Conservation (phyloP, 768 basidiomycete species). For the Pulveroboletus sp. region DNA sequence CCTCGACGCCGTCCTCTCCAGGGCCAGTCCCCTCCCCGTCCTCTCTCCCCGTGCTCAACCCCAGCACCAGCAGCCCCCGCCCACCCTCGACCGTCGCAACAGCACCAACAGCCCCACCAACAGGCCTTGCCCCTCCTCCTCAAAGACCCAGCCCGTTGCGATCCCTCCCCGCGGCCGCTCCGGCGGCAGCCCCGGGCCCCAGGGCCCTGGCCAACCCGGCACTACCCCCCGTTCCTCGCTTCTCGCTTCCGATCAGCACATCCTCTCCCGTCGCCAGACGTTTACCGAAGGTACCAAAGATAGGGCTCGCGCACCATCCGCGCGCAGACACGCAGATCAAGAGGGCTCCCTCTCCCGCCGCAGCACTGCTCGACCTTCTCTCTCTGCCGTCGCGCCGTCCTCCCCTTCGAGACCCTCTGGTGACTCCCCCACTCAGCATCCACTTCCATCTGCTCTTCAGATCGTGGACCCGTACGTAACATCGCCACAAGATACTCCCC, state of each 20-base stretch:
- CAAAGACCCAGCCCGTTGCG: constrained; percentile 35
- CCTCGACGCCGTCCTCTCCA: constrained; percentile 51
- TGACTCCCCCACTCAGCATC: constrained; percentile 19
- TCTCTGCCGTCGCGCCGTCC: constrained; percentile 37
- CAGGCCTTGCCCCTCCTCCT: constrained; percentile 25
- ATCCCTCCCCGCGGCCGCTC: constrained; percentile 47
- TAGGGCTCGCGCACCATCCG: constrained; percentile 58
- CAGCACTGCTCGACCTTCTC: constrained; percentile 46
- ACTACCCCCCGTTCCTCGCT: constrained; percentile 31
- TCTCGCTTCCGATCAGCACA: constrained; percentile 42
- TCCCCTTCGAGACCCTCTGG: constrained; percentile 20
- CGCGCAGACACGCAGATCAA: constrained; percentile 56
- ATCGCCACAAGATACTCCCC: constrained; percentile 29
- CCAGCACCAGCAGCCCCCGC: constrained; percentile 28
- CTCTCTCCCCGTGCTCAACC: constrained; percentile 29
- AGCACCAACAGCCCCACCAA: constrained; percentile 34
- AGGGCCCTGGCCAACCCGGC: constrained; percentile 16
- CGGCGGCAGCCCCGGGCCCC: constrained; percentile 46
- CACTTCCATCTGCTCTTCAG: constrained; percentile 17
- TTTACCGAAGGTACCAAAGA: constrained; percentile 50
- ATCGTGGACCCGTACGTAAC: constrained; percentile 21
- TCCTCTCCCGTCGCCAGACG: constrained; percentile 46
- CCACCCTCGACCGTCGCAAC: constrained; percentile 45
- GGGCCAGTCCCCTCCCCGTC: constrained; percentile 34
- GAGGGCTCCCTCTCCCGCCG: constrained; percentile 45